phyloP scores from a whole-genome alignment of 441 rosid genomes.

The Brassica hybrid region DNA sequence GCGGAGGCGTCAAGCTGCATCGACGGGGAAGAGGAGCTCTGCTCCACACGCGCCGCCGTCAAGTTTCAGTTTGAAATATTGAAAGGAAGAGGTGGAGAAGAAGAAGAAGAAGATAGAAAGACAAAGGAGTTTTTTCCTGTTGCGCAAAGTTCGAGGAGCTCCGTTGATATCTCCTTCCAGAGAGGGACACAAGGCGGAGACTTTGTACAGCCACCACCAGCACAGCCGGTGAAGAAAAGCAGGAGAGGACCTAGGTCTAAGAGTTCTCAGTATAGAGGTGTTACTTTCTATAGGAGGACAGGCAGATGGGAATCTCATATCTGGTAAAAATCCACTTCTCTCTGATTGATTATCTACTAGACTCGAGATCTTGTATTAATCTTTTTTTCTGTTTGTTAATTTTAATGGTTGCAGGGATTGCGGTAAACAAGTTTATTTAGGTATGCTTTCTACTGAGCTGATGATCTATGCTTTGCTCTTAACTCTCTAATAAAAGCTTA shows the following conservation, averaged over 20 bases:
- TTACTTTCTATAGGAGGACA: slow-evolving; percentile 90
- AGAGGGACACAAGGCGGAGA: slow-evolving; percentile 42
- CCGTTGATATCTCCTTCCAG: slow-evolving; percentile 55
- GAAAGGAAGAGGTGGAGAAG: slow-evolving; percentile 47
- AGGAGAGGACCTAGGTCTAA: slow-evolving; percentile 94
- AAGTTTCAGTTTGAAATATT: slow-evolving; percentile 70
- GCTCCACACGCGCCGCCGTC: slow-evolving; percentile 62
- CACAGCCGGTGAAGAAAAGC: slow-evolving; percentile 79
- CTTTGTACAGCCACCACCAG: slow-evolving; percentile 48
- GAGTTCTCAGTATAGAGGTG: slow-evolving; percentile 94
- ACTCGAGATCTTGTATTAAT: slow-evolving; percentile 16
- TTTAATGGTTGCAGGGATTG: slow-evolving; percentile 72
- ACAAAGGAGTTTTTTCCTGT: slow-evolving; percentile 77
- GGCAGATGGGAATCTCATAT: slow-evolving; percentile 98
- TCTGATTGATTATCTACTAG: neutral
- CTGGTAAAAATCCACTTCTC: slow-evolving; percentile 52
- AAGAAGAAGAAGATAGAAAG: slow-evolving; percentile 26
- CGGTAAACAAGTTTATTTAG: slow-evolving; percentile 93
- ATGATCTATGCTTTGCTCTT: slow-evolving; percentile 15
- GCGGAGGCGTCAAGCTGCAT: slow-evolving; percentile 38
- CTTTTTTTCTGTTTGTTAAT: neutral
- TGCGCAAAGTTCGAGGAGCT: slow-evolving; percentile 32
- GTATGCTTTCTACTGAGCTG: slow-evolving; percentile 49
- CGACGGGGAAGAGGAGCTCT: slow-evolving; percentile 57
- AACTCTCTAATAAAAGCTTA: slow-evolving; percentile 15